These are phyloP conservation scores for Basipetospora chlamydospora DNA, from an alignment of 2,329 filamentous ascomycete species.

Conservation along the genomic window DNA sequence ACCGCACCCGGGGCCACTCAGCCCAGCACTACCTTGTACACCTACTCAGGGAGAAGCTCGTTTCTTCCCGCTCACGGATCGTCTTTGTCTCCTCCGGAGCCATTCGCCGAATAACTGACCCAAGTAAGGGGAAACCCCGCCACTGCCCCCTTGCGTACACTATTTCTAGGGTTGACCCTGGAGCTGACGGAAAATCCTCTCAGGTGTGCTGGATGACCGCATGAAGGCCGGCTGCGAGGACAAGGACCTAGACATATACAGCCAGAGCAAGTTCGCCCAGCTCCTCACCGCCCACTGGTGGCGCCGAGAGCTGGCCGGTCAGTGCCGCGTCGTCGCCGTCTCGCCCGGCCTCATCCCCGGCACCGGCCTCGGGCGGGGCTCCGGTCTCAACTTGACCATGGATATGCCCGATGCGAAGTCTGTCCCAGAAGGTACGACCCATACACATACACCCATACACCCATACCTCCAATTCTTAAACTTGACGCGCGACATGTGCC, in stretches of 20 bases:
- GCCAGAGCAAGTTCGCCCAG: constrained; percentile 33
- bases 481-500: no score
- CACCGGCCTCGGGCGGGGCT: constrained; percentile 25
- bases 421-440: constrained; percentile 26
- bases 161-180: no score
- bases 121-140: constrained; percentile 14
- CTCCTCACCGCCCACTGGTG: constrained; percentile 40
- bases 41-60: constrained; percentile 31
- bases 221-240: constrained; percentile 24
- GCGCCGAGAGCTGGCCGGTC: constrained; percentile 32
- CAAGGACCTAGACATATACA: constrained; percentile 19
- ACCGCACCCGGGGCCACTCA: no score
- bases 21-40: constrained; percentile 40
- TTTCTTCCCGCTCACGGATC: constrained; percentile 29
- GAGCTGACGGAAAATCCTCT: no score
- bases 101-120: constrained; percentile 24
- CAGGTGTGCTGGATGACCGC: constrained; percentile 22
- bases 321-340: constrained; percentile 33
- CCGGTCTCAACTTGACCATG: constrained; percentile 13
- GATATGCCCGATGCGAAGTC: constrained; percentile 30
- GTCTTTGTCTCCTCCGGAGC: constrained; percentile 37
- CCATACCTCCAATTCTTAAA: no score
- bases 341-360: constrained; percentile 36
- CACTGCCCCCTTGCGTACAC: no score
- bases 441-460: no score